Percentiles rank a stretch among this genome's conserved stretches.
phyloP scores from a whole-genome alignment of 805 yeast species.

The Kuraishia cidri region DNA sequence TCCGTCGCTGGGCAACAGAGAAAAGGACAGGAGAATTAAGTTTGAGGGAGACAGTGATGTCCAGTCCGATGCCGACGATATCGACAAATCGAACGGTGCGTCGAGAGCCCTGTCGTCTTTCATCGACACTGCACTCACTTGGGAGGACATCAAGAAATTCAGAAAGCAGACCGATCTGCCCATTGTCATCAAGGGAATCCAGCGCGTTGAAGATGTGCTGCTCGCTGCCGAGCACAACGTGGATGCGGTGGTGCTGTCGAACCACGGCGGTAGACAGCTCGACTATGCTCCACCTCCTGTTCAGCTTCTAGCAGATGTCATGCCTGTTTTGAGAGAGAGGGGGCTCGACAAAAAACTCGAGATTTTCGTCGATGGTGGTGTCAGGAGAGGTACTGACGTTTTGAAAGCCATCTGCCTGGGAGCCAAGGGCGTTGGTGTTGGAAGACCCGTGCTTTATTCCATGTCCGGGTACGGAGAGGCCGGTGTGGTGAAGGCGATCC shows the following conservation, averaged over 20 bases:
- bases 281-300: slow-evolving; percentile 78
- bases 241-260: slow-evolving; percentile 75
- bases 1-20: slow-evolving; percentile 85
- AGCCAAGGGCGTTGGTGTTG: slow-evolving; percentile 64
- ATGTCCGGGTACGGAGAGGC: slow-evolving; percentile 54
- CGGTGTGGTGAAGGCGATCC: slow-evolving; percentile 53
- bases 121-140: slow-evolving; percentile 59
- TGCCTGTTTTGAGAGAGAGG: slow-evolving; percentile 37
- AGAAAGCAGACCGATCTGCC: slow-evolving; percentile 52
- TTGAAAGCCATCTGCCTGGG: slow-evolving; percentile 61
- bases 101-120: slow-evolving; percentile 82
- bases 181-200: slow-evolving; percentile 75
- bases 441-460: slow-evolving; percentile 59
- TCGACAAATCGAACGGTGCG: slow-evolving; percentile 75
- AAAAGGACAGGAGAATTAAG: slow-evolving; percentile 74
- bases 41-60: slow-evolving; percentile 39
- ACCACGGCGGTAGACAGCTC: slow-evolving; percentile 87
- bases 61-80: slow-evolving; percentile 29
- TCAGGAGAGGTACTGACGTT: slow-evolving; percentile 60
- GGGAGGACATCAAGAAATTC: slow-evolving; percentile 59
- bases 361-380: slow-evolving; percentile 60
- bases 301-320: slow-evolving; percentile 64
- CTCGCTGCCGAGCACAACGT: slow-evolving; percentile 64
- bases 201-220: slow-evolving; percentile 70
- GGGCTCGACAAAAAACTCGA: slow-evolving; percentile 44